Evolutionary conservation across 805 yeast genomes (phyloP).

Genomic region (Diddensiella caesifluorescens): DNA sequence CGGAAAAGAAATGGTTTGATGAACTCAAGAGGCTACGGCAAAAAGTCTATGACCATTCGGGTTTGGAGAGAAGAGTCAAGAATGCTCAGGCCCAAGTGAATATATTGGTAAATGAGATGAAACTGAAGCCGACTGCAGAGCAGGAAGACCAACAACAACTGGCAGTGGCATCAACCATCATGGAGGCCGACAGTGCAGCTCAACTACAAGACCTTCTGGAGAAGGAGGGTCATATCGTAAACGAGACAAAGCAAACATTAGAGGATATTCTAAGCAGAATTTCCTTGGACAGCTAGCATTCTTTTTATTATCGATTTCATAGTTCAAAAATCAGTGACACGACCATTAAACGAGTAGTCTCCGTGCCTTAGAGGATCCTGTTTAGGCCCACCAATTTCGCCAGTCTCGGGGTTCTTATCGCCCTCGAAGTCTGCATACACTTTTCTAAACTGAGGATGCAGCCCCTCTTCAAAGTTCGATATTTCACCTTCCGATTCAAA

Average conservation of each 20-base stretch:
- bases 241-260: conserved; percentile 5
- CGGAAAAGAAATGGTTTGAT: conserved; percentile 43
- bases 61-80: conserved; percentile 21
- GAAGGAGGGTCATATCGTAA: conserved; percentile 13
- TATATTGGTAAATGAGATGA: conserved; percentile 2
- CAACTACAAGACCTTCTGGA: conserved; percentile 12
- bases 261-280: not conserved
- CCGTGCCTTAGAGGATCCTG: conserved; percentile 91
- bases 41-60: conserved; percentile 20
- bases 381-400: conserved; percentile 95
- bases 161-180: not conserved
- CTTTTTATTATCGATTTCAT: not conserved
- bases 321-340: conserved; percentile 83
- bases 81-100: conserved; percentile 6
- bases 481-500: not conserved
- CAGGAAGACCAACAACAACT: too few relatives aligned
- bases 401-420: conserved; percentile 84
- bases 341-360: conserved; percentile 92
- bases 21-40: conserved; percentile 38
- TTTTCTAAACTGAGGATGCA: conserved; percentile 62
- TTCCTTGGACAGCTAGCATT: not conserved
- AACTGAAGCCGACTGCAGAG: not conserved
- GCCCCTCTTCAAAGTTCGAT: conserved; percentile 18
- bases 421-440: conserved; percentile 96
- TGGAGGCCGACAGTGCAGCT: conserved; percentile 2